These are phyloP conservation scores for Strobilomyces echinocephalus DNA, from an alignment of 768 basidiomycete species.

Conservation along the genomic window DNA sequence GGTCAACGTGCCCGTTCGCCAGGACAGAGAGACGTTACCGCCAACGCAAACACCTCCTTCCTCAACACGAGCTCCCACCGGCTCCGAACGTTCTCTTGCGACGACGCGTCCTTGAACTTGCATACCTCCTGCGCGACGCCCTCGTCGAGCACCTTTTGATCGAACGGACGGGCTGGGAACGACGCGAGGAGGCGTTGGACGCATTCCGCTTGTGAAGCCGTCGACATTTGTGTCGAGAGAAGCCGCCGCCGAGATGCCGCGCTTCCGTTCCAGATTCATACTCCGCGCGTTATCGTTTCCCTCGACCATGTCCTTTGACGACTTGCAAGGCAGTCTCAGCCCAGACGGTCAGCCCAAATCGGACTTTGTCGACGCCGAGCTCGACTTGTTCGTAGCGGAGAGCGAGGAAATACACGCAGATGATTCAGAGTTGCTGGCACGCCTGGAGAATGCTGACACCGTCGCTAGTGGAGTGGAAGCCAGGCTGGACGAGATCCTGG, in stretches of 20 bases:
- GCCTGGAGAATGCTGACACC: slow-evolving; percentile 52
- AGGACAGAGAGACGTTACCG: slow-evolving; percentile 44
- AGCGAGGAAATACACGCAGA: slow-evolving; percentile 24
- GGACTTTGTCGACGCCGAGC: slow-evolving; percentile 24
- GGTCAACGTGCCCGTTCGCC: background rate
- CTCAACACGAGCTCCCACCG: slow-evolving; percentile 74
- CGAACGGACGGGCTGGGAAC: slow-evolving; percentile 48
- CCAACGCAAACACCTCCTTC: slow-evolving; percentile 66
- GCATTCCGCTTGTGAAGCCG: slow-evolving; percentile 50
- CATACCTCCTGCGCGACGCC: slow-evolving; percentile 44
- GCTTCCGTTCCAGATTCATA: background rate
- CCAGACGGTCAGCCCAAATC: slow-evolving; percentile 5
- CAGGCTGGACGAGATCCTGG: slow-evolving; percentile 58
- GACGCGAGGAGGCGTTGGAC: slow-evolving; percentile 48
- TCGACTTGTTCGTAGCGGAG: slow-evolving; percentile 34
- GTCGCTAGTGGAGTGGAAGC: slow-evolving; percentile 59
- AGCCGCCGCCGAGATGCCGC: slow-evolving; percentile 27
- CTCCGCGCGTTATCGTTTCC: slow-evolving; percentile 19
- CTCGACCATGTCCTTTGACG: slow-evolving; percentile 26
- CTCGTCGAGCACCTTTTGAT: slow-evolving; percentile 44
- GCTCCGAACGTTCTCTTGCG: slow-evolving; percentile 57
- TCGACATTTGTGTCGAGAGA: slow-evolving; percentile 16
- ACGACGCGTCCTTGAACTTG: slow-evolving; percentile 39
- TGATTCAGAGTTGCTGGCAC: slow-evolving; percentile 49
- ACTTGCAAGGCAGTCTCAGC: slow-evolving; percentile 13